phyloP scores from a whole-genome alignment of 345 rosid species.

The Citrus cavaleriei region DNA sequence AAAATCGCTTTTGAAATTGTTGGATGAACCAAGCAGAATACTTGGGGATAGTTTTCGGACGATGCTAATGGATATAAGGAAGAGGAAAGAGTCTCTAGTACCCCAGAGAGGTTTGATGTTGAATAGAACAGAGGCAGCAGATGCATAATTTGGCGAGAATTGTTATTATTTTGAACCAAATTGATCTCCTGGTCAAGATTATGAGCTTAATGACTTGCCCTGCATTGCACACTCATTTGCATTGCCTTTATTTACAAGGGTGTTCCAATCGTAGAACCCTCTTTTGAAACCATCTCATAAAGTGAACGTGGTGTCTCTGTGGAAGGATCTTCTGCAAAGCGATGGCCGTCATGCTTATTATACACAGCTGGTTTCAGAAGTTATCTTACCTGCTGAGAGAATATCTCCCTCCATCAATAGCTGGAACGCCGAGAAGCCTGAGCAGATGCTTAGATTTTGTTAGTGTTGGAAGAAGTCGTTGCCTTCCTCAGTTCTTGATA shows the following conservation, averaged over 20 bases:
- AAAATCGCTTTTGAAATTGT: background rate
- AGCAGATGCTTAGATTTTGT: background rate
- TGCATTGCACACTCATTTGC: slow-evolving; percentile 73
- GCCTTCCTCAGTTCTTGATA: background rate
- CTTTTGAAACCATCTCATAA: slow-evolving; percentile 54
- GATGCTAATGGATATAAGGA: slow-evolving; percentile 43
- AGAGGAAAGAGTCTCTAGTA: slow-evolving; percentile 37
- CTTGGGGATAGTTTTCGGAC: slow-evolving; percentile 56
- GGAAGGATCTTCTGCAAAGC: no score
- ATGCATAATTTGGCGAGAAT: slow-evolving; percentile 65
- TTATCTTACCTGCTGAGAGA: no score
- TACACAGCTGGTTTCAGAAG: no score
- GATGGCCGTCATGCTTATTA: no score
- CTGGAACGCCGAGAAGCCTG: no score
- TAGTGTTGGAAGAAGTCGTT: background rate
- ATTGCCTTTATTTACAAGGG: slow-evolving; percentile 68
- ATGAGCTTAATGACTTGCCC: slow-evolving; percentile 67
- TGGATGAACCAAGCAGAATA: background rate
- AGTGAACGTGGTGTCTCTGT: no score
- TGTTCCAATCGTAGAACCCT: slow-evolving; percentile 95
- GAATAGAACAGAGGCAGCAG: slow-evolving; percentile 39
- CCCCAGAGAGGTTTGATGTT: slow-evolving; percentile 50
- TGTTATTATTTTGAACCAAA: slow-evolving; percentile 32
- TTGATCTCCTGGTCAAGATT: slow-evolving; percentile 60
- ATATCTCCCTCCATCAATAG: no score